These are phyloP conservation scores for Scheffersomyces coipomensis DNA, from an alignment of 805 yeast genomes.

Conservation along the genomic window DNA sequence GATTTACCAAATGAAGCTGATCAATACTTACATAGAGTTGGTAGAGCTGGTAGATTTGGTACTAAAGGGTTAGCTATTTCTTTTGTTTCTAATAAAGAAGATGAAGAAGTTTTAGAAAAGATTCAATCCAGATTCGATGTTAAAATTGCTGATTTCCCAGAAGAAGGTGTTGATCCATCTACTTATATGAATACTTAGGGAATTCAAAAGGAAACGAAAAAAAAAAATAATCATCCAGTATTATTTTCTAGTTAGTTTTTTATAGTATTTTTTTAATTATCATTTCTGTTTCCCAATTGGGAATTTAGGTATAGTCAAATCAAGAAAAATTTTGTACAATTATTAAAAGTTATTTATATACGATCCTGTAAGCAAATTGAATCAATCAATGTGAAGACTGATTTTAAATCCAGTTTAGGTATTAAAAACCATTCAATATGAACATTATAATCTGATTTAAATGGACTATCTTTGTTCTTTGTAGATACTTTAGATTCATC, in stretches of 20 bases:
- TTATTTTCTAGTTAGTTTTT: not conserved
- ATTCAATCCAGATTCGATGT: slow-evolving; percentile 98
- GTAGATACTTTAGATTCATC: not conserved
- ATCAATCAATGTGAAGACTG: slow-evolving; percentile 34
- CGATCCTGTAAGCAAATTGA: slow-evolving; percentile 11
- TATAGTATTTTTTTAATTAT: too few species aligned
- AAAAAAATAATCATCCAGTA: not conserved
- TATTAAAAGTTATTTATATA: not conserved
- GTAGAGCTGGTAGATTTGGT: slow-evolving; percentile 99
- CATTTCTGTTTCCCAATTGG: too few species aligned
- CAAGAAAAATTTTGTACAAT: not conserved
- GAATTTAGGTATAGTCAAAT: too few species aligned
- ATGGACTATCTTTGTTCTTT: slow-evolving; percentile 5
- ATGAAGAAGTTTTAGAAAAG: slow-evolving; percentile 84
- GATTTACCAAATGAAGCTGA: slow-evolving; percentile 96
- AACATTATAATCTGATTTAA: slow-evolving; percentile 21
- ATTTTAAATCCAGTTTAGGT: slow-evolving; percentile 38
- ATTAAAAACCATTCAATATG: slow-evolving; percentile 61
- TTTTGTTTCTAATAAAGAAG: slow-evolving; percentile 81
- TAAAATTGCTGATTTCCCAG: slow-evolving; percentile 92
- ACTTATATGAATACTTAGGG: slow-evolving; percentile 91
- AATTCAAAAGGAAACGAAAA: not conserved
- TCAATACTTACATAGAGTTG: slow-evolving; percentile 98
- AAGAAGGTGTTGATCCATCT: slow-evolving; percentile 95
- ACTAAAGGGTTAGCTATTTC: slow-evolving; percentile 97